These are phyloP conservation scores for Coccomyxa sp. DNA, from an alignment of 139 green algal species.

Conservation along the genomic window DNA sequence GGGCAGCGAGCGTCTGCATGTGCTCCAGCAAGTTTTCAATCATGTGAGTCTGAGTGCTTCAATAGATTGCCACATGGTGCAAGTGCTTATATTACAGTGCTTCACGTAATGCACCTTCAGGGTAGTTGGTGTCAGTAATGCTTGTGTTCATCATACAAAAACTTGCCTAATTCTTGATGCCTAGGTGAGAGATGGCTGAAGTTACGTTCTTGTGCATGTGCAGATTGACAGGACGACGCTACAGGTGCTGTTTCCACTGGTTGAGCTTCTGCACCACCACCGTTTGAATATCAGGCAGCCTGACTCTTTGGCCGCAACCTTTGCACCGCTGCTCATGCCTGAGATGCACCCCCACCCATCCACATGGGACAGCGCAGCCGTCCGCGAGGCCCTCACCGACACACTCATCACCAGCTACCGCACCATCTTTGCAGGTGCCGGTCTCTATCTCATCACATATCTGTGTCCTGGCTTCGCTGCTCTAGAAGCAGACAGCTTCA, in stretches of 20 bases:
- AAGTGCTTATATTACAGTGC: not conserved
- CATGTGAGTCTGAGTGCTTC: not conserved
- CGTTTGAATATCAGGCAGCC: not conserved
- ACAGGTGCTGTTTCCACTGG: conserved; percentile 1
- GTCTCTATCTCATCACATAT: not conserved
- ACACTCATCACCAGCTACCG: not conserved
- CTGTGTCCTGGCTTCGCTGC: not conserved
- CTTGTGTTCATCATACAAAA: not conserved
- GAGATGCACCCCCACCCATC: not conserved
- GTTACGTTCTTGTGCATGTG: not conserved
- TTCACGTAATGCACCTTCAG: not conserved
- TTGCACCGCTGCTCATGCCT: not conserved
- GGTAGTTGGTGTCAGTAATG: not conserved
- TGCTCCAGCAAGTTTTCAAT: not conserved
- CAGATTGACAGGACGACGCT: not conserved
- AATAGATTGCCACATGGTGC: not conserved
- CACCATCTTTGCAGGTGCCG: not conserved
- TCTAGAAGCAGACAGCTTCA: not conserved
- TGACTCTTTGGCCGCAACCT: not conserved
- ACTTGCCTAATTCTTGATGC: not conserved
- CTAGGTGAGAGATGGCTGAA: not conserved
- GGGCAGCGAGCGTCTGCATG: not conserved
- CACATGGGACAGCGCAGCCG: not conserved
- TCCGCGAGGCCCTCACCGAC: not conserved
- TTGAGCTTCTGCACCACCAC: conserved; percentile 6